Evolutionary conservation across 2,329 filamentous ascomycete genomes (phyloP).

Genomic region (Beauveria sp.): DNA sequence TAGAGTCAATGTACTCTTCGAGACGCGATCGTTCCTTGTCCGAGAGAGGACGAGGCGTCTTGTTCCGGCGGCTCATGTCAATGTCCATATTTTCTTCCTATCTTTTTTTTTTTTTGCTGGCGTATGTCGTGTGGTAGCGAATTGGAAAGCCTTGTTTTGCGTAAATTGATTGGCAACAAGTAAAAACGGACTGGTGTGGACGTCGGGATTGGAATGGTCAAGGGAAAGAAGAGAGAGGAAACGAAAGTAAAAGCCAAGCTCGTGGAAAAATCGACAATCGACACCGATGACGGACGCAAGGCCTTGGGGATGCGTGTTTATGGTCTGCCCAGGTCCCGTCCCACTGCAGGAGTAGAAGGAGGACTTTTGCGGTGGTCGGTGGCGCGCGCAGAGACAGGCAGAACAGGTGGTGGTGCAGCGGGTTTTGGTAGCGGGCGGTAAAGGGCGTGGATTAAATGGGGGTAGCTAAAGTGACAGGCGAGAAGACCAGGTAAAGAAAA

Average conservation of each 20-base stretch:
- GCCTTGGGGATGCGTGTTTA: slow-evolving; percentile 2
- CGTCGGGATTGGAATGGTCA: not conserved
- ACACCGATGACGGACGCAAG: not conserved
- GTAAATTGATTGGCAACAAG: not conserved
- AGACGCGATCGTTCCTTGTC: slow-evolving; percentile 76
- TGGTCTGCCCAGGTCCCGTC: not conserved
- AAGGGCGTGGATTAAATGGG: not conserved
- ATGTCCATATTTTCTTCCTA: slow-evolving; percentile 40
- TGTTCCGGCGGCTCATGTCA: slow-evolving; percentile 79
- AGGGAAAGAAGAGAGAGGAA: not conserved
- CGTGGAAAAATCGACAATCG: not conserved
- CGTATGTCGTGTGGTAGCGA: not conserved
- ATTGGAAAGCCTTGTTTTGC: not conserved
- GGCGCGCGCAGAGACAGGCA: not conserved
- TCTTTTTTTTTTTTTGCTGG: not conserved
- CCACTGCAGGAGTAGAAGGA: slow-evolving; percentile 1
- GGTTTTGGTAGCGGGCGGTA: slow-evolving; percentile 4
- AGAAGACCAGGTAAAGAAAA: not conserved
- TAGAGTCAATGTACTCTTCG: slow-evolving; percentile 86
- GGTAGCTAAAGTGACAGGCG: not conserved
- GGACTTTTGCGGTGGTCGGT: slow-evolving; percentile 1
- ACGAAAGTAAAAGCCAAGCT: slow-evolving; percentile 11
- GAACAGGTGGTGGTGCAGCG: not conserved
- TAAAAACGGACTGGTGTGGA: not conserved
- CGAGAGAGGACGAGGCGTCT: slow-evolving; percentile 69